Evolutionary conservation across 164 flowering plant genomes (phyloP), one percentile per base, ranked within the genome.

Genomic region (Annona squamosa): DNA sequence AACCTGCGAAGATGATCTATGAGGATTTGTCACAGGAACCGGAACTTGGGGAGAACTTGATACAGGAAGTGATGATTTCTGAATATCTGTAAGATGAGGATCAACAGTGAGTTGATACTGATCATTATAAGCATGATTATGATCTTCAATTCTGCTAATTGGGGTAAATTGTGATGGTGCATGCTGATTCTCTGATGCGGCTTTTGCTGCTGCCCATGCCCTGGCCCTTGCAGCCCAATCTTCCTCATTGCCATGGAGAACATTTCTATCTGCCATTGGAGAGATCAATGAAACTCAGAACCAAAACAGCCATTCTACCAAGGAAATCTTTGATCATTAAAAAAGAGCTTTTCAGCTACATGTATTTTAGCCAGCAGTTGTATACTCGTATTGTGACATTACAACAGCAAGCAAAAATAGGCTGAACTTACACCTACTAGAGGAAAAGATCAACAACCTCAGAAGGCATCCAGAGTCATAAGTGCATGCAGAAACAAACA

Each of bases 191-290:
- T 93, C 95, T 78, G 79, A 77, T 17, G 92, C 86, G 72, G 85
- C 76, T 77, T 85, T 88, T 5, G 97, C 84, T 75, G 90, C 86
- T 44, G 97, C 97, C 99, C 99, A 95, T 72, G 90, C 99, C 77
- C 85, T 88, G 65, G 99, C 99, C 80, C 79, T 86, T 46, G 98
- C 91, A 76, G 88, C 99, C 99, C 94, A 95, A 74, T 90, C 99
- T 78, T 91, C 93, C 72, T 82, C 92, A 82, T 88, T 86, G 80
- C 71, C 86, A 70, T 80, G 87, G 37, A 81, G 89, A 87, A 81
- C 52, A 57, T 43, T 74, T 65, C 74, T 63, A 59, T 79, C 82
- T 82, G 75, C 46, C 56, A 41, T 46, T 18, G 57, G 19, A 75
- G 9, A 75, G 18, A 44, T 44, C 13, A 64, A 63, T 61, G 48